Base-by-base conservation (phyloP, 192 early-diverging fungal genomes). In the Oehlia diaphana region DNA sequence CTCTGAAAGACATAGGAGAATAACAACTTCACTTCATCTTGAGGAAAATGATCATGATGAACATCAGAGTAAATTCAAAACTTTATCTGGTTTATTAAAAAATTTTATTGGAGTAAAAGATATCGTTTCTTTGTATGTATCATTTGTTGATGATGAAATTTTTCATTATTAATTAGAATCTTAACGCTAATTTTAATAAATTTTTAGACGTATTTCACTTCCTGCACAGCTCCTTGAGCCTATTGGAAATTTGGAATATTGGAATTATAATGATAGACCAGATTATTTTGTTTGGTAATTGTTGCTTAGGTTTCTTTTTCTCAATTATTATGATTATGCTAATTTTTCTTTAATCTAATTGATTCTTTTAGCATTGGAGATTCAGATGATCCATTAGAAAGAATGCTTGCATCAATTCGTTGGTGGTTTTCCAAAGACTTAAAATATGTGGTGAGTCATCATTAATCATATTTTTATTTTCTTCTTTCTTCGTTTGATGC, bases 221-320 rank as follows among this genome's bases (percentile, higher is more conserved):
- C 93, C 93, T 35, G 89, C 92, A 44, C 87, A 91, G 62, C 83
- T 93, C 42, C 82, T 93, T 66, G 92, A 93, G 68, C 93, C 93
- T 21, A 85, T 90, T 49, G 91, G 91, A 28, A 92, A 93, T 68
- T 87, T 94, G 49, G 93, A 94, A 81, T 91, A 92, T 84, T 92
- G 90, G 90, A 91, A 90, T 81, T 92, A 92, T 81, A 93, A 91
- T 82, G 93, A 94, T 72, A 91, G 91, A 7, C 93, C 93, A 2
- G 90, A 93, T 72, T 88, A 86, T 80, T 93, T 94, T 84, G 82
- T 82, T 58, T 80, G 80, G 87, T 82, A 80, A 50, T 37, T 75
- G 49, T 28, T 31, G 2, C 16, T 10, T 12, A 47, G n/a, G 42
- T 42, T 39, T 19, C 16, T 3, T 42, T 31, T n/a, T 71, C 37